Evolutionary conservation across 2,329 filamentous ascomycete species (phyloP).

Genomic region (Macrophomina tecta): DNA sequence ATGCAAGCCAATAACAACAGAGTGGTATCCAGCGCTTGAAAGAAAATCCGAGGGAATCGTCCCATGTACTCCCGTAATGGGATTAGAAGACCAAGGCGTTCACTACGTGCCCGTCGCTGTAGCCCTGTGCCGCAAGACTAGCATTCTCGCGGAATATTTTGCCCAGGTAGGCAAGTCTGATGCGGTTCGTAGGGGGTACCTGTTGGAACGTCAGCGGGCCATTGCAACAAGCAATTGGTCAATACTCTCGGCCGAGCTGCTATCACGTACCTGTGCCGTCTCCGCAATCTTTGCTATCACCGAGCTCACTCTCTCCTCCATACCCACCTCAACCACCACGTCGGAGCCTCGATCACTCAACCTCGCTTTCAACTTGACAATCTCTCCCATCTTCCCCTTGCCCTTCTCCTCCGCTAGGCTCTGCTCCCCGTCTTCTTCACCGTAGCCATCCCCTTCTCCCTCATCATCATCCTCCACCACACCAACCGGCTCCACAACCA

Average conservation of each 20-base stretch:
- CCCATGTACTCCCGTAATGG: slow-evolving; percentile 1
- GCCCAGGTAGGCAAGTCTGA: slow-evolving; percentile 81
- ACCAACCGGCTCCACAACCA: slow-evolving; percentile 52
- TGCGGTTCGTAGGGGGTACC: slow-evolving; percentile 64
- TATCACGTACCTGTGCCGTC: slow-evolving; percentile 64
- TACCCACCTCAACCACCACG: slow-evolving; percentile 42
- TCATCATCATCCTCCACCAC: slow-evolving; percentile 40
- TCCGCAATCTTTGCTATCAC: slow-evolving; percentile 68
- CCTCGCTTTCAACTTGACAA: slow-evolving; percentile 42
- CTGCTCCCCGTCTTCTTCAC: slow-evolving; percentile 31
- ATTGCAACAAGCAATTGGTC: neutral
- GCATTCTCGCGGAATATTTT: slow-evolving; percentile 74
- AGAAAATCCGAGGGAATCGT: neutral
- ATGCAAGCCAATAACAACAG: slow-evolving; percentile 18
- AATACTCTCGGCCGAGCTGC: neutral
- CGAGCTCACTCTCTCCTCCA: slow-evolving; percentile 64
- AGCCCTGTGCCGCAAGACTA: slow-evolving; percentile 72
- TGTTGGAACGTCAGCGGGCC: slow-evolving; percentile 38
- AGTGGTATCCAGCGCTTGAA: slow-evolving; percentile 22
- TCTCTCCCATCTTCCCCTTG: slow-evolving; percentile 40
- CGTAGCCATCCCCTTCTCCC: slow-evolving; percentile 34
- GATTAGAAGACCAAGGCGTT: slow-evolving; percentile 71
- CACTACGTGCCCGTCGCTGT: slow-evolving; percentile 75
- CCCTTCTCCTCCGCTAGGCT: slow-evolving; percentile 40
- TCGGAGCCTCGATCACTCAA: slow-evolving; percentile 48